Conservation (phyloP, 495 filamentous ascomycete genomes). For the Lichina pygmaea region DNA sequence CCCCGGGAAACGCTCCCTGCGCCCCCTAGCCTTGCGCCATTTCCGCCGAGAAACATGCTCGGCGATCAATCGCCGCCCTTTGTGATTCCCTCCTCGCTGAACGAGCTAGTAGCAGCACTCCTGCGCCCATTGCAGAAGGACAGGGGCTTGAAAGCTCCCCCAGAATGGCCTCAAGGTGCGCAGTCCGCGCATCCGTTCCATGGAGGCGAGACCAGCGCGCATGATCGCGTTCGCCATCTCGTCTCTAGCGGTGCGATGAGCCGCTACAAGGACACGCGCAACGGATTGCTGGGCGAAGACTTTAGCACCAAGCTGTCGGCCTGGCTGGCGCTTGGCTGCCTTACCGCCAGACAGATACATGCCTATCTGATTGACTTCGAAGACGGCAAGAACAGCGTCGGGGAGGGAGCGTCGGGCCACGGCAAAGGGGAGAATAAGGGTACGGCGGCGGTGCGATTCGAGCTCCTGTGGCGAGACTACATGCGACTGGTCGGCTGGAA, state of each 20-base stretch:
- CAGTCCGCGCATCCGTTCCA: constrained; percentile 33
- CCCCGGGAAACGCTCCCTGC: constrained; percentile 22
- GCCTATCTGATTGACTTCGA: constrained; percentile 32
- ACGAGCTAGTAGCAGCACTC: constrained; percentile 22
- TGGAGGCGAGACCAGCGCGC: constrained; percentile 33
- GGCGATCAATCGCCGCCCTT: constrained; percentile 31
- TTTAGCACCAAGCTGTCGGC: constrained; percentile 46
- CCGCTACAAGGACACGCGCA: constrained; percentile 37
- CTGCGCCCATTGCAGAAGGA: constrained; percentile 21
- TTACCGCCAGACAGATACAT: constrained; percentile 41
- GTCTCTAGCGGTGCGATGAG: constrained; percentile 26
- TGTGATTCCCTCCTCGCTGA: constrained; percentile 22
- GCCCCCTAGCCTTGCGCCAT: constrained; percentile 22
- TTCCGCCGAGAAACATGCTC: constrained; percentile 17
- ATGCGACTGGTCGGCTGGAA: constrained; percentile 43
- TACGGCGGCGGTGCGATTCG: constrained; percentile 36
- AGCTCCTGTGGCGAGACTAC: constrained; percentile 53
- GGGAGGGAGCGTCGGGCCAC: constrained; percentile 17
- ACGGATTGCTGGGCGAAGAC: constrained; percentile 35
- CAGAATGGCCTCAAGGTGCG: constrained; percentile 17
- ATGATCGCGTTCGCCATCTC: constrained; percentile 26
- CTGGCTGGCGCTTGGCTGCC: constrained; percentile 37
- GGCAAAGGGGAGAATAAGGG: constrained; percentile 40
- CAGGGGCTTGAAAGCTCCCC: constrained; percentile 14
- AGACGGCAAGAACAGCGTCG: constrained; percentile 14